Evolutionary conservation across 139 green algal genomes (phyloP).

Genomic region (Chlorella ohadii): DNA sequence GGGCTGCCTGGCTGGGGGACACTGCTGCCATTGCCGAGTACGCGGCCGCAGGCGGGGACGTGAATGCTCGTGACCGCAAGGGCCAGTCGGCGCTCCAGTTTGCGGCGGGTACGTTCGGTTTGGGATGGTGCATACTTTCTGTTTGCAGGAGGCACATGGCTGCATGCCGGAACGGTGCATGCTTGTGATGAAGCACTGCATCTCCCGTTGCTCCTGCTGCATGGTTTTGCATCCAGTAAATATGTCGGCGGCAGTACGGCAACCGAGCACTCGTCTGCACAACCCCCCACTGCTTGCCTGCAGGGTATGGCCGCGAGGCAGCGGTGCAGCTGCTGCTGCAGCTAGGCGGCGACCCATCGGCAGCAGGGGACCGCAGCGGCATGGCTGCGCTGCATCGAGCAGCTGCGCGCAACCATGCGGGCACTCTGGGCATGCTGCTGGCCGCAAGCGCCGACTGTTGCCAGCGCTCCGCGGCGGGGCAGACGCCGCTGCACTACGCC

Average conservation of each 20-base stretch:
- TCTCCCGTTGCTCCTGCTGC: too few relatives aligned
- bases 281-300: background rate
- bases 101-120: constrained; percentile 27
- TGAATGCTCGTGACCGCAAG: constrained; percentile 14
- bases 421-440: constrained; percentile 24
- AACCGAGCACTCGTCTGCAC: too few relatives aligned
- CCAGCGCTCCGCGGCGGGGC: constrained; percentile 7
- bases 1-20: constrained; percentile 42
- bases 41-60: constrained; percentile 16
- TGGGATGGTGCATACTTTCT: too few relatives aligned
- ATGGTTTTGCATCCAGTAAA: too few relatives aligned
- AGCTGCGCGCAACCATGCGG: constrained; percentile 8
- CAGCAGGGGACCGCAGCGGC: constrained; percentile 3
- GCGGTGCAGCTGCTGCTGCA: background rate
- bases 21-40: background rate
- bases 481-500: constrained; percentile 32
- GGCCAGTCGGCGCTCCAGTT: constrained; percentile 36
- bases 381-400: constrained; percentile 33
- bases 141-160: too few relatives aligned
- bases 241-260: too few relatives aligned
- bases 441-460: background rate
- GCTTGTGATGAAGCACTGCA: background rate
- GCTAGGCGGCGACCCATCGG: background rate
- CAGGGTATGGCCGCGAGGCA: constrained; percentile 21
- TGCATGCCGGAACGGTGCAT: too few relatives aligned